Base-by-base conservation (phyloP, 345 rosid genomes). In the Salix arbutifolia region DNA sequence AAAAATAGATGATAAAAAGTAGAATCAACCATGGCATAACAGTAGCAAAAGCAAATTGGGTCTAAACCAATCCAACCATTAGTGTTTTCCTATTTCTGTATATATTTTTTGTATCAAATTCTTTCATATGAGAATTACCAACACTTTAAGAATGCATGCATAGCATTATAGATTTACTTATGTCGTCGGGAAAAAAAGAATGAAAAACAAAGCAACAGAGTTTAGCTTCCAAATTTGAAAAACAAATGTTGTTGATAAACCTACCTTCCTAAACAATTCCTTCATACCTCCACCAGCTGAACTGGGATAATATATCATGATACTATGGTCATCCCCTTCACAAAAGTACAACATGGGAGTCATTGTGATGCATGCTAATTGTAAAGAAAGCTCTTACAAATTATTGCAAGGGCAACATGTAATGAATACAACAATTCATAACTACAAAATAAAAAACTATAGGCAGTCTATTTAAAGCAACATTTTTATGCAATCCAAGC, bases 201-300 rank as follows among this genome's bases (percentile, higher is more conserved):
- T 33, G 46, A 42, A 60, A 28, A n/a, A 65, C 13, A 76, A 42
- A 18, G 67, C 12, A 70, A 71, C 52, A 30, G 23, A 50, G n/a
- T 61, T 46, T 74, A n/a, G 9, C 26, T 18, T 58, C 26, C 42
- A 69, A 72, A 66, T 61, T 14, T 37, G 44, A 70, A 16, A 33
- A 16, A 48, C 7, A 70, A 38, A 21, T 71, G 5, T 5, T 18
- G 35, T 65, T 35, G 30, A 66, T 66, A 40, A 68, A 35, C 84
- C 56, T 82, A 96, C 99, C 98, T 92, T 96, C 87, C 99, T 89
- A 80, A 96, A 96, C 74, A 96, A 86, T 87, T 92, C 98, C 83
- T 96, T 96, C 99, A 96, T 96, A 60, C 99, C 99, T 77, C 99
- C 97, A 79, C 99, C 99, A 1, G 99, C 99, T 67, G 99, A 92